Percentiles rank a stretch among this genome's conserved stretches.
Conservation (phyloP, 139 green algal species). For the Diplosphaera chodatii region DNA sequence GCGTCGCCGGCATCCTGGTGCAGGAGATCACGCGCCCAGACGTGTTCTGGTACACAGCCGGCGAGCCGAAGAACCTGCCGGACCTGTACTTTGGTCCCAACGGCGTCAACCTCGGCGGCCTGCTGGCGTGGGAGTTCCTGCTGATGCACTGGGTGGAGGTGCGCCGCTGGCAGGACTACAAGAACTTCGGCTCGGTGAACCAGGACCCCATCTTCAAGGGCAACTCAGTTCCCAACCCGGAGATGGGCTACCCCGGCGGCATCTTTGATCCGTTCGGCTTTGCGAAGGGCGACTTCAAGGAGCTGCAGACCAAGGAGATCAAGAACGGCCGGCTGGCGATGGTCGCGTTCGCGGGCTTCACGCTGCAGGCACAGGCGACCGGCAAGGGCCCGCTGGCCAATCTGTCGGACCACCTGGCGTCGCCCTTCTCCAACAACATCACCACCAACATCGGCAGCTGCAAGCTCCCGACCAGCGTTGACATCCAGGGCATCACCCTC, state of each 20-base stretch:
- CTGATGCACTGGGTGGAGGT: conserved; percentile 60
- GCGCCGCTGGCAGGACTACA: conserved; percentile 46
- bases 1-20: conserved; percentile 37
- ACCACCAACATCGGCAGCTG: conserved; percentile 67
- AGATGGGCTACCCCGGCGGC: conserved; percentile 57
- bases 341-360: conserved; percentile 21
- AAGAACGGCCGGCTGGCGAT: conserved; percentile 37
- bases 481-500: conserved; percentile 66
- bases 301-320: conserved; percentile 47
- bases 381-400: conserved; percentile 51
- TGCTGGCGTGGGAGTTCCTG: conserved; percentile 49
- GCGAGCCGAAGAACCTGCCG: conserved; percentile 15
- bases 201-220: conserved; percentile 59
- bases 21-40: conserved; percentile 38
- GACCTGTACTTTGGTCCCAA: conserved; percentile 14
- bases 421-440: conserved; percentile 68
- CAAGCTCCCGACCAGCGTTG: conserved; percentile 45
- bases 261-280: conserved; percentile 59
- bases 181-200: conserved; percentile 45
- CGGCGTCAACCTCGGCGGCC: conserved; percentile 29
- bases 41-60: conserved; percentile 24
- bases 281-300: conserved; percentile 28
- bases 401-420: conserved; percentile 55
- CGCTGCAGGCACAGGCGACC: conserved; percentile 34
- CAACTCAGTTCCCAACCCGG: conserved; percentile 31